Percentiles rank a stretch among this genome's conserved stretches.
phyloP scores from a whole-genome alignment of 805 yeast genomes.

The Sugiyamaella smithiae region DNA sequence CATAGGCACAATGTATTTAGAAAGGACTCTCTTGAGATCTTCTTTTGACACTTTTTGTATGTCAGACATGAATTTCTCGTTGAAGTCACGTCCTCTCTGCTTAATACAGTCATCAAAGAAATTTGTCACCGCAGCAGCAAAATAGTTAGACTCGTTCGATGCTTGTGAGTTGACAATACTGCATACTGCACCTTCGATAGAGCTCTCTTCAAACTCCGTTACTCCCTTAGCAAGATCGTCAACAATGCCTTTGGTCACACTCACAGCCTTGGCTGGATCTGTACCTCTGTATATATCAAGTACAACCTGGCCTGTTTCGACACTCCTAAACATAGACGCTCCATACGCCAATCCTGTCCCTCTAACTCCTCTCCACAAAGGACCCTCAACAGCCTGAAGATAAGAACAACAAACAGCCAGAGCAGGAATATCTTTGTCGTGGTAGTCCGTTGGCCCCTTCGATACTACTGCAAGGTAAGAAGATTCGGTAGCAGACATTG shows the following conservation, averaged over 20 bases:
- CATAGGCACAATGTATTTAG: constrained; percentile 60
- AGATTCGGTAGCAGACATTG: constrained; percentile 84
- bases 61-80: constrained; percentile 48
- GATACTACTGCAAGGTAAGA: constrained; percentile 63
- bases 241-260: constrained; percentile 63
- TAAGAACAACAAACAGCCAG: constrained; percentile 71
- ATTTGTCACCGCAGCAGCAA: constrained; percentile 62
- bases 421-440: constrained; percentile 61
- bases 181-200: constrained; percentile 71
- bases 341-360: constrained; percentile 96
- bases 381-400: constrained; percentile 88
- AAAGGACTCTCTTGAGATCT: constrained; percentile 46
- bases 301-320: constrained; percentile 65
- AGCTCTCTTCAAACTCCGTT: constrained; percentile 51
- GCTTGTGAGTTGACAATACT: constrained; percentile 73
- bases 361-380: constrained; percentile 93
- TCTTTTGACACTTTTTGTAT: constrained; percentile 50
- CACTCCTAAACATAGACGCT: constrained; percentile 55
- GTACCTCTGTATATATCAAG: constrained; percentile 79
- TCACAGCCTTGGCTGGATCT: constrained; percentile 62
- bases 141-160: constrained; percentile 58
- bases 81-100: constrained; percentile 68
- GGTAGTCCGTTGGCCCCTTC: constrained; percentile 53
- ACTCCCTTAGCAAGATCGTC: constrained; percentile 55
- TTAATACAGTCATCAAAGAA: constrained; percentile 64